phyloP scores from a whole-genome alignment of 2,329 filamentous ascomycete genomes.

The Botryotinia narcissicola region DNA sequence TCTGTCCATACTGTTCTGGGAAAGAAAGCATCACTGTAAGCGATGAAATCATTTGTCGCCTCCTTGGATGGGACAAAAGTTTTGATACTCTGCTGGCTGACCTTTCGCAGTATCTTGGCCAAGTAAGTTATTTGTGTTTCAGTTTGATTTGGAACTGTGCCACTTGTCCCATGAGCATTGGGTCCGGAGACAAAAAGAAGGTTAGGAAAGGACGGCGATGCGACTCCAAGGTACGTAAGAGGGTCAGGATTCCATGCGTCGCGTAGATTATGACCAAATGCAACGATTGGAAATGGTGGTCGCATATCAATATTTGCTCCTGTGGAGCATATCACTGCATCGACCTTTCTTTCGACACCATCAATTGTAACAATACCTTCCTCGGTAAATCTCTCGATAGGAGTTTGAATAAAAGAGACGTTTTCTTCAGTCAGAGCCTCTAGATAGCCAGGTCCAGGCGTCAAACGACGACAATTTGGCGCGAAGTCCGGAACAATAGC shows the following conservation, averaged over 20 bases:
- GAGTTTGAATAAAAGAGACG: constrained; percentile 57
- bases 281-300: constrained; percentile 59
- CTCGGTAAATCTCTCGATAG: constrained; percentile 56
- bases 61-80: constrained; percentile 54
- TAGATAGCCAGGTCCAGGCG: constrained; percentile 57
- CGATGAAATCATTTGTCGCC: constrained; percentile 63
- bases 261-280: constrained; percentile 52
- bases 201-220: constrained; percentile 65
- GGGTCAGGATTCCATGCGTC: constrained; percentile 58
- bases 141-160: constrained; percentile 64
- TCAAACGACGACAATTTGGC: constrained; percentile 45
- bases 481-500: constrained; percentile 44
- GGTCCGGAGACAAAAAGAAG: constrained; percentile 64
- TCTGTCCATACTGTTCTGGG: constrained; percentile 54
- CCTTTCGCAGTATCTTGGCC: constrained; percentile 66
- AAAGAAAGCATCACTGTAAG: constrained; percentile 58
- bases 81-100: constrained; percentile 63
- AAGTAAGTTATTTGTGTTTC: constrained; percentile 66
- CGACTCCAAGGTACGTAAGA: constrained; percentile 64
- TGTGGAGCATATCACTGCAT: constrained; percentile 66
- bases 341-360: constrained; percentile 55
- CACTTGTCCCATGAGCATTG: constrained; percentile 52
- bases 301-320: constrained; percentile 60
- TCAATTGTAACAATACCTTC: constrained; percentile 60
- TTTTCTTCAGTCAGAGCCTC: constrained; percentile 62